Evolutionary conservation across 352 stramenopile genomes (phyloP).

Genomic region (Peronospora farinosa): DNA sequence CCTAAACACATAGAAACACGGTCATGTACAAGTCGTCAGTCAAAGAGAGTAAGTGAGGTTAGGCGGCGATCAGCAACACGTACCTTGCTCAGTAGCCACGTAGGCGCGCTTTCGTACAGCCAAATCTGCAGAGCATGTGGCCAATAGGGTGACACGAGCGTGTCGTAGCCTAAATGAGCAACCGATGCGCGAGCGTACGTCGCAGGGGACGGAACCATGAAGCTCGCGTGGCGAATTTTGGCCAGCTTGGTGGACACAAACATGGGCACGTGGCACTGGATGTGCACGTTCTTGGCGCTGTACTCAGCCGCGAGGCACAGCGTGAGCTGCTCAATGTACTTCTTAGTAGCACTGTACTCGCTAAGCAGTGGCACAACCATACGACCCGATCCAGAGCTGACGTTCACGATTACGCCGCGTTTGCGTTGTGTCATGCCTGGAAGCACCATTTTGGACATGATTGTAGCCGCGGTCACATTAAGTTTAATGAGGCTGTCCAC

Average conservation of each 20-base stretch:
- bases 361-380: slow-evolving; percentile 94
- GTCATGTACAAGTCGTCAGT: slow-evolving; percentile 10
- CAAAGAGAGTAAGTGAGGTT: slow-evolving; percentile 1
- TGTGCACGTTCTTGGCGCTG: slow-evolving; percentile 86
- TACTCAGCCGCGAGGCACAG: slow-evolving; percentile 94
- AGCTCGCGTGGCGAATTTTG: slow-evolving; percentile 93
- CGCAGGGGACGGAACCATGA: slow-evolving; percentile 89
- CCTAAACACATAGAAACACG: slow-evolving; percentile 27
- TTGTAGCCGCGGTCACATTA: slow-evolving; percentile 64
- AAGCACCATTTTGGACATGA: slow-evolving; percentile 85
- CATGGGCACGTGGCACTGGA: slow-evolving; percentile 98
- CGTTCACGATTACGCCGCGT: slow-evolving; percentile 95
- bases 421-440: slow-evolving; percentile 93
- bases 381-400: slow-evolving; percentile 93
- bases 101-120: slow-evolving; percentile 86
- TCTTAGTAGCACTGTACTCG: slow-evolving; percentile 97
- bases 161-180: slow-evolving; percentile 90
- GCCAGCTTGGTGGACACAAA: slow-evolving; percentile 99
- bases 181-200: slow-evolving; percentile 90
- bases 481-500: slow-evolving; percentile 90
- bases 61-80: slow-evolving; percentile 18
- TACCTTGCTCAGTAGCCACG: slow-evolving; percentile 79
- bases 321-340: slow-evolving; percentile 96
- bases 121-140: slow-evolving; percentile 94
- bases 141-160: slow-evolving; percentile 92